Percentiles rank a stretch among this genome's conserved stretches.
Evolutionary conservation across 441 rosid genomes (phyloP).

Genomic region (Erysimum cheiri): DNA sequence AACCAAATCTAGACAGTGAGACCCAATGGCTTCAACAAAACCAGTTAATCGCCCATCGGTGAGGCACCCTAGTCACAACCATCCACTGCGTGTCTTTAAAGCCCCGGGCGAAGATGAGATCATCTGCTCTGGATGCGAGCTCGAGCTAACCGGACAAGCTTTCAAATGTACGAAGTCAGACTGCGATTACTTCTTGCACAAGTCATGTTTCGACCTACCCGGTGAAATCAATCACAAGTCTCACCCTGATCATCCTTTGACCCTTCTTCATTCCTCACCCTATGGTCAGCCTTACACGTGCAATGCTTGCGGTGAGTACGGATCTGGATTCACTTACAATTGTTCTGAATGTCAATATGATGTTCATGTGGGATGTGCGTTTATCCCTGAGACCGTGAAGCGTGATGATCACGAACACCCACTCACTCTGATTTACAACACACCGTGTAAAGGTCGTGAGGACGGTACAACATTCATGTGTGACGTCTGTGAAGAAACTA

Average conservation of each 20-base stretch:
- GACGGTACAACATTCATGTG: slow-evolving; percentile 25
- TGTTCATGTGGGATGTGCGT: slow-evolving; percentile 52
- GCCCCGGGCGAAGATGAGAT: slow-evolving; percentile 32
- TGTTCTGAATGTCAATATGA: slow-evolving; percentile 48
- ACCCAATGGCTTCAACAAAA: slow-evolving; percentile 29
- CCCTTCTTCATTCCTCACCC: slow-evolving; percentile 39
- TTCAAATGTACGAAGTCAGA: slow-evolving; percentile 41
- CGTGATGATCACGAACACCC: slow-evolving; percentile 47
- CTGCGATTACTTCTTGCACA: slow-evolving; percentile 52
- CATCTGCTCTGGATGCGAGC: slow-evolving; percentile 42
- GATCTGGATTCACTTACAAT: slow-evolving; percentile 53
- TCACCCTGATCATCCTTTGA: slow-evolving; percentile 48
- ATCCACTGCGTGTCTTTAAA: slow-evolving; percentile 37
- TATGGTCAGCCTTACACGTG: slow-evolving; percentile 44
- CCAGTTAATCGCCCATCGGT: slow-evolving; percentile 28
- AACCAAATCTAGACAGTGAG: slow-evolving; percentile 4
- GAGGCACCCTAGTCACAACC: slow-evolving; percentile 39
- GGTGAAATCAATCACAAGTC: slow-evolving; percentile 50
- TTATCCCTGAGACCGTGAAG: slow-evolving; percentile 43
- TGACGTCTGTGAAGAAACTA: slow-evolving; percentile 26
- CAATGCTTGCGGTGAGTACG: slow-evolving; percentile 52
- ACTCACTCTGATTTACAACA: slow-evolving; percentile 23
- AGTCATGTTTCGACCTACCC: slow-evolving; percentile 55
- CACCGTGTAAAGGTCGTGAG: slow-evolving; percentile 38
- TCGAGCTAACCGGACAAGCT: slow-evolving; percentile 34